These are phyloP conservation scores for Benincasa hispida DNA, from an alignment of 306 rosid species.

Conservation along the genomic window DNA sequence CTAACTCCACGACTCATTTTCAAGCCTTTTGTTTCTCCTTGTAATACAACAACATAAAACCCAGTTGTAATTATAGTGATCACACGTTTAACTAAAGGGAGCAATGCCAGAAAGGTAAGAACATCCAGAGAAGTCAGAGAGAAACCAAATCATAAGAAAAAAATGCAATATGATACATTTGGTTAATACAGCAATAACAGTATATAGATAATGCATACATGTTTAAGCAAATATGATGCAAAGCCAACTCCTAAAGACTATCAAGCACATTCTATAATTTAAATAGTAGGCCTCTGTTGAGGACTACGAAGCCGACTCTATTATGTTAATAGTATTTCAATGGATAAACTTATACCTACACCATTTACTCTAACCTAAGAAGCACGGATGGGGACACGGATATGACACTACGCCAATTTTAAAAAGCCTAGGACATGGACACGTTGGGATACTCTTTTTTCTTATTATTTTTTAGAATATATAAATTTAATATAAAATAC, in stretches of 20 bases:
- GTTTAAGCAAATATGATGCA: background rate
- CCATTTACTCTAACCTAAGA: too few species aligned
- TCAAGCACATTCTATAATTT: background rate
- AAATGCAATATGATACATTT: background rate
- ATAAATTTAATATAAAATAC: too few species aligned
- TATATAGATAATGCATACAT: background rate
- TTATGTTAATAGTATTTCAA: background rate
- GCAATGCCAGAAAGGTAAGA: background rate
- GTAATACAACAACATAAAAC: background rate
- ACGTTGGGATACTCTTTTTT: too few species aligned
- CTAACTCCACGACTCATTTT: slow-evolving; percentile 82
- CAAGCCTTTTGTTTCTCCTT: background rate
- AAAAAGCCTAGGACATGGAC: too few species aligned
- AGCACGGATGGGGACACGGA: too few species aligned
- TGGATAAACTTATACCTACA: background rate
- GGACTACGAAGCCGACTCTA: background rate
- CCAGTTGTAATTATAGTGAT: background rate
- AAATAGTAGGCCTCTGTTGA: background rate
- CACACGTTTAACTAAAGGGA: background rate
- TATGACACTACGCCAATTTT: too few species aligned
- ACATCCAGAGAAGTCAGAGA: background rate
- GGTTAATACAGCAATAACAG: background rate
- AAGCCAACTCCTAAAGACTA: background rate
- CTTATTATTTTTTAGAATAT: too few species aligned
- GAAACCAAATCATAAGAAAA: background rate